Evolutionary conservation across 805 yeast genomes (phyloP).

Genomic region (Starmerella stigmatis): DNA sequence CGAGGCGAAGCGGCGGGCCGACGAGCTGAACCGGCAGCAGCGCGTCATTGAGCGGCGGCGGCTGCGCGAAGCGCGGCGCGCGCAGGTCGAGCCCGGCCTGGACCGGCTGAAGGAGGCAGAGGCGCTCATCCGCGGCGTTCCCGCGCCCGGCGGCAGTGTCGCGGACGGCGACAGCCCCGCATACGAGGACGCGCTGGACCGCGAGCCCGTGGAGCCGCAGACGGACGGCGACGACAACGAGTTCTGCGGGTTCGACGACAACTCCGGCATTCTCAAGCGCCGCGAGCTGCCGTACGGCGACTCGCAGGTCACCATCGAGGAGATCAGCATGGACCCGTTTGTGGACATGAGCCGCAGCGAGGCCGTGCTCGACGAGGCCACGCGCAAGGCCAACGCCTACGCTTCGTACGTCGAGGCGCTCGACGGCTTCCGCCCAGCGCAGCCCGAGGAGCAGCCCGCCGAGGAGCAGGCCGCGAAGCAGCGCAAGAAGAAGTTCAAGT

Average conservation of each 20-base stretch:
- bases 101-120: slow-evolving; percentile 44
- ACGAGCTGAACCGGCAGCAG: slow-evolving; percentile 65
- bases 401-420: slow-evolving; percentile 53
- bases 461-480: slow-evolving; percentile 21
- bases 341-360: slow-evolving; percentile 63
- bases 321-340: slow-evolving; percentile 44
- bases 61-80: slow-evolving; percentile 59
- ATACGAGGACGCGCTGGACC: slow-evolving; percentile 26
- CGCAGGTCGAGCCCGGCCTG: slow-evolving; percentile 53
- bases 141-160: slow-evolving; percentile 25
- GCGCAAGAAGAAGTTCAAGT: slow-evolving; percentile 65
- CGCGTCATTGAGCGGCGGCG: slow-evolving; percentile 66
- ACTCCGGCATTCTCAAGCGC: slow-evolving; percentile 38
- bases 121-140: slow-evolving; percentile 30
- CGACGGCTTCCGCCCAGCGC: too few relatives aligned
- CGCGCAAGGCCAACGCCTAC: slow-evolving; percentile 70
- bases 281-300: slow-evolving; percentile 34
- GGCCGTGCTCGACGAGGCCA: slow-evolving; percentile 60
- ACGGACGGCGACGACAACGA: slow-evolving; percentile 30
- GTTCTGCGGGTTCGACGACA: slow-evolving; percentile 36
- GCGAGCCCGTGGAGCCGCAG: slow-evolving; percentile 19
- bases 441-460: too few relatives aligned
- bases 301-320: slow-evolving; percentile 49
- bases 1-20: slow-evolving; percentile 63
- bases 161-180: too few relatives aligned